Evolutionary conservation across 352 stramenopile species (phyloP).

Genomic region (Globisporangium solare): DNA sequence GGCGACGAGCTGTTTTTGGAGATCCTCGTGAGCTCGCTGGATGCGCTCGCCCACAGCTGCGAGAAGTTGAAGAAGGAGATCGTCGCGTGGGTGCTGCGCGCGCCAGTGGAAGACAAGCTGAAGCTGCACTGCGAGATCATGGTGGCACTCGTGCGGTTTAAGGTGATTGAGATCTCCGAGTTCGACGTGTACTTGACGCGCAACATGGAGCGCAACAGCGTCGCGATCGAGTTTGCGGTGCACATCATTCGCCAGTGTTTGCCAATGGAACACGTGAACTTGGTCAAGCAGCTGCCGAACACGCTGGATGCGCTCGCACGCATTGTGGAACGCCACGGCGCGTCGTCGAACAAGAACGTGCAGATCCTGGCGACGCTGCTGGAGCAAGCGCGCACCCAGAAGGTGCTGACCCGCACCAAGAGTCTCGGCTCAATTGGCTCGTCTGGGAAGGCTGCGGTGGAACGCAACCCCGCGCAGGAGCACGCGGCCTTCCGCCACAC

Average conservation of each 20-base stretch:
- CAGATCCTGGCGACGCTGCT: slow-evolving; percentile 76
- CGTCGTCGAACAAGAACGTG: slow-evolving; percentile 80
- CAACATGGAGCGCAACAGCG: slow-evolving; percentile 93
- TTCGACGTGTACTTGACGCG: slow-evolving; percentile 94
- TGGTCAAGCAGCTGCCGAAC: slow-evolving; percentile 90
- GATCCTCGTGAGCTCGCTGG: slow-evolving; percentile 92
- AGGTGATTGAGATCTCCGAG: slow-evolving; percentile 90
- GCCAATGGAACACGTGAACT: slow-evolving; percentile 90
- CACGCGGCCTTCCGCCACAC: slow-evolving; percentile 82
- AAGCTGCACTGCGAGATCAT: slow-evolving; percentile 96
- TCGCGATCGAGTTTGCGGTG: slow-evolving; percentile 96
- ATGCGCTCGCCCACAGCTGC: slow-evolving; percentile 90
- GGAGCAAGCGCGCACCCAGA: slow-evolving; percentile 72
- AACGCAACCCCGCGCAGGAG: slow-evolving; percentile 56
- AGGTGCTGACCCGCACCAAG: slow-evolving; percentile 30
- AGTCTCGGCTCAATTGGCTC: slow-evolving; percentile 51
- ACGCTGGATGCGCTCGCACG: slow-evolving; percentile 89
- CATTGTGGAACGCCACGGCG: slow-evolving; percentile 80
- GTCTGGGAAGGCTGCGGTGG: slow-evolving; percentile 16
- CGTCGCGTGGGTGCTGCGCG: slow-evolving; percentile 92
- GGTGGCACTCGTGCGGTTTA: slow-evolving; percentile 92
- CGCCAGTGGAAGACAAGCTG: slow-evolving; percentile 92
- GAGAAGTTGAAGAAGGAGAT: slow-evolving; percentile 94
- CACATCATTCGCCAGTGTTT: slow-evolving; percentile 92
- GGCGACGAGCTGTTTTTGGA: slow-evolving; percentile 94